These are phyloP conservation scores for Leucaena leucocephala DNA, from an alignment of 306 rosid genomes.

Conservation along the genomic window DNA sequence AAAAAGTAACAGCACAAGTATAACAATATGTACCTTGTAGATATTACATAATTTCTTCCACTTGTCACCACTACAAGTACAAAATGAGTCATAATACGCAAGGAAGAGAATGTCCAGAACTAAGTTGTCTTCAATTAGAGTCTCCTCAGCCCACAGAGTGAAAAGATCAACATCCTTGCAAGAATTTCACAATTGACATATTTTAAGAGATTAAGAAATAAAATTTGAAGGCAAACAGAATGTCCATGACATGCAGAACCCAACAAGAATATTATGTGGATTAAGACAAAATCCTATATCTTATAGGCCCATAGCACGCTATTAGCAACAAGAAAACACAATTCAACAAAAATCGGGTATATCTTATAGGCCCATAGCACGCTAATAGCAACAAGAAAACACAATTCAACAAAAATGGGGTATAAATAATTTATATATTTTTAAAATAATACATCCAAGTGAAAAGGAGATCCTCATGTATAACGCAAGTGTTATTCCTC, in stretches of 20 bases:
- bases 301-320: conserved; percentile 21
- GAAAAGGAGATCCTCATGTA: neutral
- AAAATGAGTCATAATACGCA: conserved; percentile 79
- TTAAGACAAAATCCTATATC: conserved; percentile 14
- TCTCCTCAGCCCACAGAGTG: conserved; percentile 97
- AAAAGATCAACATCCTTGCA: conserved; percentile 87
- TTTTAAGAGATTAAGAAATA: conserved; percentile 32
- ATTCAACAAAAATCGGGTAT: conserved; percentile 22
- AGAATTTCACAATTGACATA: conserved; percentile 35
- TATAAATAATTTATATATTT: conserved; percentile 3
- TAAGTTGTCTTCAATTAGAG: conserved; percentile 82
- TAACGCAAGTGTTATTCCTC: conserved; percentile 15
- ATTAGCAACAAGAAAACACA: conserved; percentile 28
- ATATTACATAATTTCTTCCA: conserved; percentile 74
- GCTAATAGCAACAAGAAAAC: conserved; percentile 27
- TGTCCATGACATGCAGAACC: conserved; percentile 28
- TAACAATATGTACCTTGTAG: conserved; percentile 62
- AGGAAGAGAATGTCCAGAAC: conserved; percentile 90
- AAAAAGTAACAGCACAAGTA: conserved; percentile 33
- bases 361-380: conserved; percentile 24
- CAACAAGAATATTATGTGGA: neutral
- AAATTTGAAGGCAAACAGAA: conserved; percentile 12
- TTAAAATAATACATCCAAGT: conserved; percentile 10
- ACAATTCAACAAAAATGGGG: conserved; percentile 24
- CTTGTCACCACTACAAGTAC: conserved; percentile 63